A percentile compares a stretch with the other conserved stretches of the same genome.
phyloP scores from a whole-genome alignment of 306 rosid species.

The Cucurbita ficifolia region DNA sequence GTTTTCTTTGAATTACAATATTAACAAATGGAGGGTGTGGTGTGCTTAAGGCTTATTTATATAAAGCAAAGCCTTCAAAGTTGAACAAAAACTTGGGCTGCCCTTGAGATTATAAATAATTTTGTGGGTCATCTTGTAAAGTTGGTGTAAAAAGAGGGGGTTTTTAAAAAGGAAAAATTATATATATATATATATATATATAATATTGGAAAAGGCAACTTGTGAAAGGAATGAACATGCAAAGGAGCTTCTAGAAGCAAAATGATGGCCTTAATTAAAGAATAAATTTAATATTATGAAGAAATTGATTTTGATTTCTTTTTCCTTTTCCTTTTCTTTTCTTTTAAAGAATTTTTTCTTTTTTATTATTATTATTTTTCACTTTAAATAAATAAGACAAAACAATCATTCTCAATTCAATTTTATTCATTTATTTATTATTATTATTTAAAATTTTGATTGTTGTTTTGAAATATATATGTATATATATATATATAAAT shows the following conservation, averaged over 20 bases:
- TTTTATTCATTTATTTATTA: background rate
- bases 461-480: background rate
- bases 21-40: background rate
- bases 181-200: background rate
- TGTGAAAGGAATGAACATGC: background rate
- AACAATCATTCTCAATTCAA: background rate
- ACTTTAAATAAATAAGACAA: background rate
- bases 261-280: conserved; percentile 20
- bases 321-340: background rate
- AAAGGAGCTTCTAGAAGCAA: conserved; percentile 29
- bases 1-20: background rate
- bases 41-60: background rate
- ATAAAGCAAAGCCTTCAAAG: background rate
- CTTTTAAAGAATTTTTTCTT: background rate
- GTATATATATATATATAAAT: too few relatives aligned
- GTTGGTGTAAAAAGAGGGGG: conserved; percentile 2
- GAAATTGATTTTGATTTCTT: background rate
- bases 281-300: background rate
- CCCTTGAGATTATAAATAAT: conserved; percentile 9
- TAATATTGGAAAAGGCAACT: background rate
- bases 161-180: background rate
- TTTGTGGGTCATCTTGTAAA: conserved; percentile 7
- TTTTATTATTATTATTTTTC: background rate
- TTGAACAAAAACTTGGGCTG: background rate
- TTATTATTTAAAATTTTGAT: background rate